Evolutionary conservation across 2,329 filamentous ascomycete genomes (phyloP), one percentile per base, ranked within the genome.

Genomic region (Colletotrichum tamarilloi): DNA sequence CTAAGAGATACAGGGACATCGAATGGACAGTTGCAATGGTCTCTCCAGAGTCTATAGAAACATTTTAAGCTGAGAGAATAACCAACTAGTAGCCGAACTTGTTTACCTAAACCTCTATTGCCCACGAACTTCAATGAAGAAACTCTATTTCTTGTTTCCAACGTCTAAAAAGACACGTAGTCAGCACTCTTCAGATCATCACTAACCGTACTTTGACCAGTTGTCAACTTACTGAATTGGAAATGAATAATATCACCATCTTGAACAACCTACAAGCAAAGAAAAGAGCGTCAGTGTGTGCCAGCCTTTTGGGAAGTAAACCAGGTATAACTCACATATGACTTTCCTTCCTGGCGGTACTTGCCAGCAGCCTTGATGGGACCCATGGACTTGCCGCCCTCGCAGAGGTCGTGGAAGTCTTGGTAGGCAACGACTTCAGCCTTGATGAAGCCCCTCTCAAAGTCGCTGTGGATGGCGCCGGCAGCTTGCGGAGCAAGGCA

Each of bases 391-490:
- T 85, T 85, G 57, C 77, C 78, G 3, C 83, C 84, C 46, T 83
- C 82, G 14, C 84, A 85, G 0, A 85, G 80, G 71, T 84, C 82
- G 55, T 84, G 78, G 77, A 85, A 86, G 73, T 86, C 84, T 75
- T 85, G 82, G 75, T 84, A 86, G 2, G 83, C 79, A 2, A 86
- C 84, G 5, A 86, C 84, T 67, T 86, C 84, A 7, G 84, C 84
- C 73, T 86, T 86, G 77, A 86, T 85, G 71, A 85, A 85, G 0
- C 84, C 84, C 58, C 78, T 81, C 75, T 85, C 83, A n/a, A 85
- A 85, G 46, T 85, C 83, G 5, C 81, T 79, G 75, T 85, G 83
- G 49, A 85, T 85, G 0, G 79, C 83, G 1, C 83, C 83, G 11
- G 83, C 83, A 62, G 84, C 84, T 73, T 85, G 84, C 0, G 83